phyloP scores from a whole-genome alignment of 768 basidiomycete species.

The Hydnum rufescens region DNA sequence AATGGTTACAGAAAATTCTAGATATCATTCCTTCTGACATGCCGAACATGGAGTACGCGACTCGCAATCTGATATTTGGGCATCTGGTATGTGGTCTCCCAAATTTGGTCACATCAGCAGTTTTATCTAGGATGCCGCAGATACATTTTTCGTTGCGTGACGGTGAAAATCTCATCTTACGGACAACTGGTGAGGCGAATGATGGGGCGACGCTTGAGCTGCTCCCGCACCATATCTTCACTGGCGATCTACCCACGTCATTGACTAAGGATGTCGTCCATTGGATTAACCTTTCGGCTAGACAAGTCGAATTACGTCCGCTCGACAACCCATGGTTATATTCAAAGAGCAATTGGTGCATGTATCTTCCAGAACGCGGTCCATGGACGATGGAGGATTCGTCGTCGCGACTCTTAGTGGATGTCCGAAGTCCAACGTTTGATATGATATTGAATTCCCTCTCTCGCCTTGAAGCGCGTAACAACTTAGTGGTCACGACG shows the following conservation, averaged over 20 bases:
- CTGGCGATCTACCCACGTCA: background rate
- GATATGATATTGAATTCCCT: background rate
- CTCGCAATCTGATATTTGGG: too few relatives aligned
- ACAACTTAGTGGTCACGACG: background rate
- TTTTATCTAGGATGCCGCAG: too few relatives aligned
- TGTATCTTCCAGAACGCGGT: background rate
- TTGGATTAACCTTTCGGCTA: background rate
- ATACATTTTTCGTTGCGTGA: too few relatives aligned
- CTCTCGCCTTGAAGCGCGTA: background rate
- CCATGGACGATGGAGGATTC: background rate
- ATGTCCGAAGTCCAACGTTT: background rate
- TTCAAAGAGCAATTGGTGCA: background rate
- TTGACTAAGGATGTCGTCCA: background rate
- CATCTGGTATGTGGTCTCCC: too few relatives aligned
- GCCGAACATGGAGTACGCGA: background rate
- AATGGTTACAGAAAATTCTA: background rate
- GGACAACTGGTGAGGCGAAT: background rate
- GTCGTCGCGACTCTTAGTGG: background rate
- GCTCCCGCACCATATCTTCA: background rate
- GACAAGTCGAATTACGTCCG: background rate
- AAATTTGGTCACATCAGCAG: too few relatives aligned
- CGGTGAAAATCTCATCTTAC: background rate
- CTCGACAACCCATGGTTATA: background rate
- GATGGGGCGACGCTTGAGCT: background rate
- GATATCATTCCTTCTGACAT: conserved; percentile 2